Evolutionary conservation across 31 red algal genomes (phyloP).

Genomic region (Endocladia muricata): DNA sequence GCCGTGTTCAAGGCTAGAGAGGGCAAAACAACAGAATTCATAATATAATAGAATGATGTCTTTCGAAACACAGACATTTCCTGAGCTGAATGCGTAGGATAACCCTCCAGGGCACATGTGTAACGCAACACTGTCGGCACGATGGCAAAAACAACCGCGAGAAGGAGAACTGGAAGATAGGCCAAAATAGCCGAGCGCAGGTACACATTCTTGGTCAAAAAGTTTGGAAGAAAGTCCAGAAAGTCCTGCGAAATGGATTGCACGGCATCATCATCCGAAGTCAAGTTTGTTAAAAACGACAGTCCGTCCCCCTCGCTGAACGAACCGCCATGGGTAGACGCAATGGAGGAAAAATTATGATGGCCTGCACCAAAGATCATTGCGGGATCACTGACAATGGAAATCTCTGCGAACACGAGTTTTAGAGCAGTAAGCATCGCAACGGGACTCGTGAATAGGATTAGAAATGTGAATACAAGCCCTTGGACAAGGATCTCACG

Average conservation of each 20-base stretch:
- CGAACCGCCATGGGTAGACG: not conserved
- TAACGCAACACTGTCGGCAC: conserved; percentile 81
- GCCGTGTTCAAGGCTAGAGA: conserved; percentile 93
- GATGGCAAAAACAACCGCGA: conserved; percentile 71
- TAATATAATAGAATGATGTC: conserved; percentile 90
- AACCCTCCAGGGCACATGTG: conserved; percentile 70
- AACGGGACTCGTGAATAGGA: conserved; percentile 85
- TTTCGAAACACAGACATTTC: conserved; percentile 96
- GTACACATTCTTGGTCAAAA: conserved; percentile 49
- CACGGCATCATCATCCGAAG: conserved; percentile 35
- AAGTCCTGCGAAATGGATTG: conserved; percentile 55
- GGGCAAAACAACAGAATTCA: conserved; percentile 92
- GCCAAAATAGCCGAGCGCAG: conserved; percentile 65
- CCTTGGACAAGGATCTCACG: conserved; percentile 77
- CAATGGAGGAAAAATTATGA: conserved; percentile 28
- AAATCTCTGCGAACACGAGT: conserved; percentile 51
- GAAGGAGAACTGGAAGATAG: conserved; percentile 82
- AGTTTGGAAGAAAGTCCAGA: conserved; percentile 43
- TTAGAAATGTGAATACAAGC: conserved; percentile 63
- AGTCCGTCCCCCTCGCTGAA: conserved; percentile 38
- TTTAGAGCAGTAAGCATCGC: conserved; percentile 81
- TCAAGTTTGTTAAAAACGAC: conserved; percentile 46
- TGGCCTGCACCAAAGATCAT: conserved; percentile 30
- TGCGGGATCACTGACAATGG: conserved; percentile 35
- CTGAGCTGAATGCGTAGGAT: conserved; percentile 73